Conservation (phyloP, 2,329 filamentous ascomycete species). For the Pseudonectria buxi region DNA sequence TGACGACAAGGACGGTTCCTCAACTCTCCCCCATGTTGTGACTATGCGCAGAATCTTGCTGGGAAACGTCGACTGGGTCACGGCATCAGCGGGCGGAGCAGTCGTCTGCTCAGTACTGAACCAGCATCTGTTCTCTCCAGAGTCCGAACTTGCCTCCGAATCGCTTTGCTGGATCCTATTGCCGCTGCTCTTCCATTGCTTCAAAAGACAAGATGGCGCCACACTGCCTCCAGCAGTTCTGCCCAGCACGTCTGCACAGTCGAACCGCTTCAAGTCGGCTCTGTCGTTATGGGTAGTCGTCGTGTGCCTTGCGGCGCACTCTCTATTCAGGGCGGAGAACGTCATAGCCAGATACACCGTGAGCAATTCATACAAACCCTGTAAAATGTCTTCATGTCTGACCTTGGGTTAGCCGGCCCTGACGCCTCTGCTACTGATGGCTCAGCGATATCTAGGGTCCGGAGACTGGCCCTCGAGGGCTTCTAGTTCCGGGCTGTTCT, state of each 20-base stretch:
- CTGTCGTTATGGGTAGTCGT: conserved; percentile 10
- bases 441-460: conserved; percentile 3
- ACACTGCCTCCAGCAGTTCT: neutral
- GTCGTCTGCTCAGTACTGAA: conserved; percentile 19
- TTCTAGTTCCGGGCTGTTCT: neutral
- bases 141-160: conserved; percentile 27
- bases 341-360: conserved; percentile 6
- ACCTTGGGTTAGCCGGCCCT: conserved; percentile 13
- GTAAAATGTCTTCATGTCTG: neutral
- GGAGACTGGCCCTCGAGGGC: neutral
- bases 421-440: conserved; percentile 16
- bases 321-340: conserved; percentile 14
- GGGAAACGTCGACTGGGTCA: conserved; percentile 1
- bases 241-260: neutral
- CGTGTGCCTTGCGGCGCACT: conserved; percentile 1
- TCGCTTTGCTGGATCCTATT: conserved; percentile 26
- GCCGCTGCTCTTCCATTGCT: conserved; percentile 14
- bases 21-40: too few species aligned
- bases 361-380: neutral
- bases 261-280: neutral
- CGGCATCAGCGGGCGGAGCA: conserved; percentile 10
- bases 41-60: conserved; percentile 1
- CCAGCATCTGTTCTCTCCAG: conserved; percentile 10
- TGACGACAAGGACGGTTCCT: too few species aligned
- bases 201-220: too few species aligned